These are phyloP conservation scores for Lignosus rhinocerotis DNA, from an alignment of 1,284 basidiomycete genomes.

Conservation along the genomic window DNA sequence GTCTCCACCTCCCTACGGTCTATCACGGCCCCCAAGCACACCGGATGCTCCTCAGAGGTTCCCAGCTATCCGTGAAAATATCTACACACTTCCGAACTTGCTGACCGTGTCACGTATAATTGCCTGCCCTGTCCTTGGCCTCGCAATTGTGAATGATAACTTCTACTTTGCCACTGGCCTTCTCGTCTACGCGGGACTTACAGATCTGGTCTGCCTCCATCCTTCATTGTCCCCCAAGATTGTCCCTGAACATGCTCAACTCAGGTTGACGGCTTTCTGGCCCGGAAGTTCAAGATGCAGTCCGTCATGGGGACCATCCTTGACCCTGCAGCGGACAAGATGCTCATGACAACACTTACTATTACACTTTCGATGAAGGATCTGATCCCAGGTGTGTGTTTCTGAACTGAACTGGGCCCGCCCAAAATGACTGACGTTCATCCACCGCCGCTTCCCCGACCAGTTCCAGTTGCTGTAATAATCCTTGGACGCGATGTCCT, in stretches of 20 bases:
- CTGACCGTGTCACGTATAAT: slow-evolving; percentile 86
- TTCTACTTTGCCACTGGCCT: slow-evolving; percentile 80
- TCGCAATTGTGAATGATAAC: slow-evolving; percentile 86
- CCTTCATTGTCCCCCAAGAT: slow-evolving; percentile 7
- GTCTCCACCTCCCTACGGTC: neutral
- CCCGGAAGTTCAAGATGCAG: slow-evolving; percentile 81
- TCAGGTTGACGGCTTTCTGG: slow-evolving; percentile 89
- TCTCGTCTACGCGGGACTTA: slow-evolving; percentile 86
- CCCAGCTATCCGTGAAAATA: slow-evolving; percentile 70
- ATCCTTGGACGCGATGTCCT: slow-evolving; percentile 91
- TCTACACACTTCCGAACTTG: slow-evolving; percentile 93
- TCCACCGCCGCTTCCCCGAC: neutral
- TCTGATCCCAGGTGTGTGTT: slow-evolving; percentile 75
- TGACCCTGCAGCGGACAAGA: slow-evolving; percentile 97
- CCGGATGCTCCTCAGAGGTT: neutral
- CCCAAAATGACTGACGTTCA: neutral
- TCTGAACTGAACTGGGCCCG: neutral
- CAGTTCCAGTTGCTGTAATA: slow-evolving; percentile 83
- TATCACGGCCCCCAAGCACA: neutral
- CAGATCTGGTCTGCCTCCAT: slow-evolving; percentile 76
- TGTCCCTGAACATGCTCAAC: slow-evolving; percentile 15
- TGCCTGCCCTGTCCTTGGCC: slow-evolving; percentile 89
- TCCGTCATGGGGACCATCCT: slow-evolving; percentile 93
- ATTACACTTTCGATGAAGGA: slow-evolving; percentile 83
- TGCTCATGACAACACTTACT: slow-evolving; percentile 93